Evolutionary conservation across 73 alveolate species (phyloP), one percentile per base, ranked within the genome.

Genomic region (Blepharisma japonicum): DNA sequence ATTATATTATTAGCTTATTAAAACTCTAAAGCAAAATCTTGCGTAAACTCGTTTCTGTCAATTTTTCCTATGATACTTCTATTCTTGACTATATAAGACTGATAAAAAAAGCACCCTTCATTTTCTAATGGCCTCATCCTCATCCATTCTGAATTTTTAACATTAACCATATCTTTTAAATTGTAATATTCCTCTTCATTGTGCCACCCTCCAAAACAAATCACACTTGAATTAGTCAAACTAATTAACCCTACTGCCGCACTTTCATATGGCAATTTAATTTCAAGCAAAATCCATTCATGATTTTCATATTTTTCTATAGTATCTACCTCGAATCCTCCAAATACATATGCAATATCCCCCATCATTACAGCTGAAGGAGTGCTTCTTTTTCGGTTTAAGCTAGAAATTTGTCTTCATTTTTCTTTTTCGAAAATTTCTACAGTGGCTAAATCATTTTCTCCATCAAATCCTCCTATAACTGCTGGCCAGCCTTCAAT

Each of bases 401-500:
- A 53, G 23, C 27, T 14, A 14, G 67, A 20, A 20, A 14, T 14
- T 53, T 53, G n/a, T 53, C 23, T 20, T 20, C 67, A 53, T 14
- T 53, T 53, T 14, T 20, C 67, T 14, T 53, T 53, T 20, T 53
- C 23, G 4, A 14, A 53, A 1, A 53, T 20, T 20, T 53, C 67
- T 14, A 53, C 67, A 14, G 5, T 53, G 23, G 0, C 67, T 20
- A 53, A 53, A 53, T 20, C n/a, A 14, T 53, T 53, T 53, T 53
- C 67, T 14, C 23, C 67, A 53, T 53, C 67, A 53, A 14, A 20
- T 14, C 67, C 67, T 53, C 67, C 67, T 53, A 53, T 14, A 14
- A 53, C 67, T 53, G 67, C 67, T 53, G 67, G 67, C n/a, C 23
- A 53, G 27, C 67, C 67, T 1, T 53, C 67, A 14, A 53, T 53